Base-by-base conservation (phyloP, 2,329 filamentous ascomycete species). In the Colletotrichum karsti region DNA sequence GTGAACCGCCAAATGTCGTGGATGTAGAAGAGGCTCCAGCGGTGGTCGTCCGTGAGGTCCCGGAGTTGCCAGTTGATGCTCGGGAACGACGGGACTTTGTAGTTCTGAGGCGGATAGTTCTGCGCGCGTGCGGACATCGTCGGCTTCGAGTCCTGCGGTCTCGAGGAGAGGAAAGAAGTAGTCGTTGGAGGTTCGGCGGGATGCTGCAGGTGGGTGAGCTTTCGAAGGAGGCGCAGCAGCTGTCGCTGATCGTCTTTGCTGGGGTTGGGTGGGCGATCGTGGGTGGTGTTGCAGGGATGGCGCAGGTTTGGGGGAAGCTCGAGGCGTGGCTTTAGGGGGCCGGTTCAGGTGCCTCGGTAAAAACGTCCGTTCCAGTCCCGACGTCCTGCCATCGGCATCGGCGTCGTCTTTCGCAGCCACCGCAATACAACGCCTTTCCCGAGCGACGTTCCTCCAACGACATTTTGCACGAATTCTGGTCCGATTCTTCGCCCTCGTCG, bases 1-100 rank as follows among this genome's bases (percentile, higher is more conserved):
- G 94, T 97, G 79, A 96, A 97, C 71, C 92, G 91, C 91, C 93
- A 95, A 62, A 97, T 93, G 76, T 97, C 93, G 67, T 80, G 77
- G 3, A 93, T 85, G 74, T 92, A 86, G 82, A 93, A 95, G 72
- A 97, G 90, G 39, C 88, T 87, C 67, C 87, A 86, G 55, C 68
- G 71, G 69, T 78, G 80, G 48, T 86, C 81, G 66, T 78, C 37
- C 37, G 76, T 80, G 53, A 75, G 71, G 67, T 83, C 80, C 71
- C 82, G 78, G 12, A 90, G 83, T 35, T 92, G 90, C 88, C 93
- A 92, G 82, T 94, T 94, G 68, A 98, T 90, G 39, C 92, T 93
- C 2, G 94, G 94, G 76, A 97, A 98, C 5, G 83, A 78, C 20
- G 94, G 94, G 22, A 88, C 87, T 26, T 79, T 78, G 82, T 97